Conservation (phyloP, 345 rosid genomes). For the Melaleuca quinquenervia region DNA sequence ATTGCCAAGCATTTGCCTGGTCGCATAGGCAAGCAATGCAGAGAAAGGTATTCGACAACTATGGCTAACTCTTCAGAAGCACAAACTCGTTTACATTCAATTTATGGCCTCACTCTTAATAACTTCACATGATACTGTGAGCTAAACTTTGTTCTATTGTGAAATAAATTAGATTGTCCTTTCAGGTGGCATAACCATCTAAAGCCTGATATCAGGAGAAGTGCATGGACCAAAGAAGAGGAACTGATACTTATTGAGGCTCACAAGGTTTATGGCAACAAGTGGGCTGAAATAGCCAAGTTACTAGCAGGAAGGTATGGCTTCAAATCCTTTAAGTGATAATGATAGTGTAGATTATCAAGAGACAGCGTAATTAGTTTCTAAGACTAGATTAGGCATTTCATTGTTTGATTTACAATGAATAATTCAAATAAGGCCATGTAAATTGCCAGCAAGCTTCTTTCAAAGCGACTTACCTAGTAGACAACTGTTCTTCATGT, state of each 20-base stretch:
- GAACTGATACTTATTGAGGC: conserved; percentile 31
- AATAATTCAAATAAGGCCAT: not conserved
- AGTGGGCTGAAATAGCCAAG: conserved; percentile 71
- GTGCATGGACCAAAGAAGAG: conserved; percentile 57
- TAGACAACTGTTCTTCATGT: not conserved
- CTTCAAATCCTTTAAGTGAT: not conserved
- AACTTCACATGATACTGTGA: not conserved
- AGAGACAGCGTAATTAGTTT: not conserved
- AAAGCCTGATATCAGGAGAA: conserved; percentile 41
- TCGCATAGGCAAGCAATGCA: conserved; percentile 74
- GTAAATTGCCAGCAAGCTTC: not conserved
- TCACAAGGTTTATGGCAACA: conserved; percentile 45
- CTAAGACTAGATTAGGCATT: not conserved
- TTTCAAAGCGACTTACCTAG: not conserved
- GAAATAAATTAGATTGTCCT: not conserved
- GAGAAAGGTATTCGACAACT: conserved; percentile 39
- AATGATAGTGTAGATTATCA: not conserved
- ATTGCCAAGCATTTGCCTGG: conserved; percentile 50
- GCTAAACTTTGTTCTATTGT: not conserved
- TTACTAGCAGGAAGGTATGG: conserved; percentile 51
- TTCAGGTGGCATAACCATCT: conserved; percentile 68
- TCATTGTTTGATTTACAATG: not conserved
- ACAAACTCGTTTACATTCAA: not conserved
- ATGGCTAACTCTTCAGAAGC: not conserved
- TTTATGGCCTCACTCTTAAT: not conserved